Percentiles rank a stretch among this genome's conserved stretches.
phyloP scores from a whole-genome alignment of 2,329 filamentous ascomycete species.

The Aspergillus pseudoviridinutans region DNA sequence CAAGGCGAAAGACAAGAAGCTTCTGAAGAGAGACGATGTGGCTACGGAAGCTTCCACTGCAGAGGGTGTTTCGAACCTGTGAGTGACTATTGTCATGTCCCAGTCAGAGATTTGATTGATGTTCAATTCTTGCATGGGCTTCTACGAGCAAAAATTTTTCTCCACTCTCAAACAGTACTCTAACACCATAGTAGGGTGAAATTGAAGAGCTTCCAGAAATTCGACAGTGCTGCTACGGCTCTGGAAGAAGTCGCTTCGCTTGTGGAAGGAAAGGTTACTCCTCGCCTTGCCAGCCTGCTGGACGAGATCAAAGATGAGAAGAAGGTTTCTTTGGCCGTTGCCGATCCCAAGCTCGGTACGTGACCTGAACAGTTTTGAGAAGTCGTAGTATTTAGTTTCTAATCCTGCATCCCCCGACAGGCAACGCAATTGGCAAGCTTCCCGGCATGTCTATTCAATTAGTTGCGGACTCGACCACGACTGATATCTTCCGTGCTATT shows the following conservation, averaged over 20 bases:
- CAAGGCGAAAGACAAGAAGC: slow-evolving; percentile 98
- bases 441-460: slow-evolving; percentile 81
- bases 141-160: slow-evolving; percentile 23
- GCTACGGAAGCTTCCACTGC: slow-evolving; percentile 70
- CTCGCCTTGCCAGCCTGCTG: slow-evolving; percentile 76
- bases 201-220: slow-evolving; percentile 96
- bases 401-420: slow-evolving; percentile 29
- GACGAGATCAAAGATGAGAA: slow-evolving; percentile 94
- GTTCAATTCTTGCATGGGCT: neutral
- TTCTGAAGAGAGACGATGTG: slow-evolving; percentile 82
- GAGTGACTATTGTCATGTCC: slow-evolving; percentile 40
- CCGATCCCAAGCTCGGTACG: slow-evolving; percentile 78
- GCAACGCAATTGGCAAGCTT: slow-evolving; percentile 86
- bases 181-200: slow-evolving; percentile 62
- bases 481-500: slow-evolving; percentile 91
- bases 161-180: slow-evolving; percentile 11
- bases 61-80: slow-evolving; percentile 83
- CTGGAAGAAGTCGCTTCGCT: slow-evolving; percentile 86
- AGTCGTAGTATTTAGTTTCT: slow-evolving; percentile 7
- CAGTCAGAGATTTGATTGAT: neutral
- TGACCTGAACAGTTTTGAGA: slow-evolving; percentile 4
- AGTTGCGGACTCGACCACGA: slow-evolving; percentile 74
- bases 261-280: slow-evolving; percentile 91
- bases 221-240: slow-evolving; percentile 86
- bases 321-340: slow-evolving; percentile 90